Evolutionary conservation across 2,329 filamentous ascomycete genomes (phyloP), one percentile per base, ranked within the genome.

Genomic region (Chrysoporthe deuterocubensis): DNA sequence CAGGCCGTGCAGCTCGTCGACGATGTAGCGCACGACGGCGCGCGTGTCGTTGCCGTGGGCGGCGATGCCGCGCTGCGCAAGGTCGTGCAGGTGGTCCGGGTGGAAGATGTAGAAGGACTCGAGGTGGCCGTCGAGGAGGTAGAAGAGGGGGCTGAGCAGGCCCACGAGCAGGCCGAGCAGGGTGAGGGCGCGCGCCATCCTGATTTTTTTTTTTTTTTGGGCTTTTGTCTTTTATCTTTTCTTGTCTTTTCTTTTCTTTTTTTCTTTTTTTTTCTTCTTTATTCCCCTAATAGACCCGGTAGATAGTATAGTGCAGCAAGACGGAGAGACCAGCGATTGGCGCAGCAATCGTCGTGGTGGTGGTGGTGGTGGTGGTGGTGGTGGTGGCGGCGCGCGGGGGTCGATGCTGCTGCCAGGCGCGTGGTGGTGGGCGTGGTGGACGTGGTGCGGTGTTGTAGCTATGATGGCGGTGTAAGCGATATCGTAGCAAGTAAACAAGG

Each of bases 31-130:
- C 69, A 93, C 90, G 11, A 94, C 85, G 66, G 83, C 83, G 67
- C 83, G 79, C 16, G 93, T 96, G 81, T 95, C 86, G 77, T 94
- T 92, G 73, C 92, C 92, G 77, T 95, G 89, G 50, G 84, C 79
- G 11, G 80, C 82, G 71, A 96, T 86, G 43, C 88, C 90, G 70
- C 87, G 85, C 78, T 87, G 81, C 13, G 90, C 85, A 44, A 96
- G 80, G 69, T 90, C 84, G 76, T 93, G 88, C 69, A 96, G 84
- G 70, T 92, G 85, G 18, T 84, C 82, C 1, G 86, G 86, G 65
- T 89, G 81, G 79, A 96, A 94, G 78, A 96, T 87, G 84, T 94
- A 96, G 82, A 94, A 89, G 67, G 77, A 79, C 70, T 87, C 82
- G 67, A 88, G 80, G 78, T 87, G 86, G 73, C 84, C 81, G 77